A percentile compares a stretch with the other conserved stretches of the same genome.
phyloP scores from a whole-genome alignment of 371 early-diverging fungal species.

The Mortierella sp. region DNA sequence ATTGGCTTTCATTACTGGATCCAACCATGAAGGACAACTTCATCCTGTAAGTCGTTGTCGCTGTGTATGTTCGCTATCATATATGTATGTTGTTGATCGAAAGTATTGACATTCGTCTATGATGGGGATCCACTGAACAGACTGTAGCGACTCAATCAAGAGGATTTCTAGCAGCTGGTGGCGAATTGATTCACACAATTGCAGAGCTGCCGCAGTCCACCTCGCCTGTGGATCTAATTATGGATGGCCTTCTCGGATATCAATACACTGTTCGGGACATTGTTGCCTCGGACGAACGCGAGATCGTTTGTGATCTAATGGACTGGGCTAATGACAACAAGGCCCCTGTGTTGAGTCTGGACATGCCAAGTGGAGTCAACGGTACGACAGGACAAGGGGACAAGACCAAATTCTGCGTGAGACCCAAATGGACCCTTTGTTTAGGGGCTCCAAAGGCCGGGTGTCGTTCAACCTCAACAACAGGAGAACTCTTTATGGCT shows the following conservation, averaged over 20 bases:
- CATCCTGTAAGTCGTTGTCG: slow-evolving; percentile 22
- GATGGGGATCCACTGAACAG: too few species aligned
- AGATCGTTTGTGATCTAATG: slow-evolving; percentile 66
- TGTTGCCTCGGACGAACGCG: slow-evolving; percentile 61
- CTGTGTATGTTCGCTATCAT: too few species aligned
- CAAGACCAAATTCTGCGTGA: slow-evolving; percentile 57
- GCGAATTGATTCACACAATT: slow-evolving; percentile 32
- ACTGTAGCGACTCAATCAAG: slow-evolving; percentile 31
- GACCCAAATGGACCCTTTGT: slow-evolving; percentile 79
- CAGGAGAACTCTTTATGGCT: slow-evolving; percentile 80
- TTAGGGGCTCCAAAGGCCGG: slow-evolving; percentile 80
- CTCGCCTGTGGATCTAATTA: slow-evolving; percentile 80
- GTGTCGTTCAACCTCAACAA: slow-evolving; percentile 61
- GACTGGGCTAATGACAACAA: slow-evolving; percentile 81
- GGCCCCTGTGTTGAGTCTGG: slow-evolving; percentile 76
- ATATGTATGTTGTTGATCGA: too few species aligned
- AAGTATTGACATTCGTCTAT: neutral
- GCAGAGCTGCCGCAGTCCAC: slow-evolving; percentile 62
- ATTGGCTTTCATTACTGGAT: slow-evolving; percentile 67
- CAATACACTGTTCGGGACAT: slow-evolving; percentile 69
- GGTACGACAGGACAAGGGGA: slow-evolving; percentile 57
- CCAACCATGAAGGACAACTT: slow-evolving; percentile 44
- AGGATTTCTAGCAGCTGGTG: slow-evolving; percentile 33
- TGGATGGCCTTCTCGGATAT: slow-evolving; percentile 80
- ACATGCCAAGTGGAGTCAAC: slow-evolving; percentile 79